Conservation (phyloP, 495 filamentous ascomycete genomes). For the Penicillium paradoxum region DNA sequence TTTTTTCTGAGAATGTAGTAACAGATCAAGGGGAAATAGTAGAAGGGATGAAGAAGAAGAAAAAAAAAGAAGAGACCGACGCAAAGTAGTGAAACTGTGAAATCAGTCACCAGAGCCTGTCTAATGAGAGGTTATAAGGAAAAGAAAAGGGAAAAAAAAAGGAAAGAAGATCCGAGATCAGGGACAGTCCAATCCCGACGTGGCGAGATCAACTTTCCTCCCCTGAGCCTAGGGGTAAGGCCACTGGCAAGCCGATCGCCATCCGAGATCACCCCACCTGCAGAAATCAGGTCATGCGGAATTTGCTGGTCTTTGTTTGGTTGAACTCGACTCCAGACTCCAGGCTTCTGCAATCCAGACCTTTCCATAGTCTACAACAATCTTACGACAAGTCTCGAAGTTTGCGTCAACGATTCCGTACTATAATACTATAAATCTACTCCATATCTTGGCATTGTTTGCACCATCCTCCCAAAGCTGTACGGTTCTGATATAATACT, state of each 20-base stretch:
- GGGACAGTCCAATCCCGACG: conserved; percentile 29
- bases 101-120: not conserved
- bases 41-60: not conserved
- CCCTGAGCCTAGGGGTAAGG: conserved; percentile 28
- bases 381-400: too few relatives aligned
- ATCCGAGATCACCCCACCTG: conserved; percentile 22
- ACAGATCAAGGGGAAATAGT: not conserved
- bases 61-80: not conserved
- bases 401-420: too few relatives aligned
- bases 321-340: too few relatives aligned
- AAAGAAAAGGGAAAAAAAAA: not conserved
- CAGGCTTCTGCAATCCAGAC: too few relatives aligned
- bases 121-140: not conserved
- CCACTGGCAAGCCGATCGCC: conserved; percentile 37
- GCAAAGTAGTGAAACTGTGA: not conserved
- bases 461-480: too few relatives aligned
- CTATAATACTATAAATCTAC: too few relatives aligned
- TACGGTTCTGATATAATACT: too few relatives aligned
- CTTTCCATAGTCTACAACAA: not conserved
- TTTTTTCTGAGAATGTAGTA: not conserved
- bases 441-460: too few relatives aligned
- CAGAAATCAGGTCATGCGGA: conserved; percentile 15
- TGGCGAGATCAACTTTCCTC: conserved; percentile 36
- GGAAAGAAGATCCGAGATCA: not conserved
- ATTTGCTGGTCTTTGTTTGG: conserved; percentile 18